phyloP scores from a whole-genome alignment of 2,329 filamentous ascomycete genomes.

The Calonectria pseudoturangicola region DNA sequence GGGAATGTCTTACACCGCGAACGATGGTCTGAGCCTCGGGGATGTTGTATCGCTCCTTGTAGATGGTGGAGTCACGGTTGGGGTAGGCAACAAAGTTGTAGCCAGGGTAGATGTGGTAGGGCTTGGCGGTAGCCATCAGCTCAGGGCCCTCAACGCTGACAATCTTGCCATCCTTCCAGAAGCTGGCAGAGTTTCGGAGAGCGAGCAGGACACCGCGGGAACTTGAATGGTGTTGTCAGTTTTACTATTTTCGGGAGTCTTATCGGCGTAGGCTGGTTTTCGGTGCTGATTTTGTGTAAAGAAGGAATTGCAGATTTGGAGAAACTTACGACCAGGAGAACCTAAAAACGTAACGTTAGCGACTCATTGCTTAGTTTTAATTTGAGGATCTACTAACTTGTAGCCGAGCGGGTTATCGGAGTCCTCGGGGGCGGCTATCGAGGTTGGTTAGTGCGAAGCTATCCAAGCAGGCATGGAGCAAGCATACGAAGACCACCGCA shows the following conservation, averaged over 20 bases:
- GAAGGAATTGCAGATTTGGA: not conserved
- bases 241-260: not conserved
- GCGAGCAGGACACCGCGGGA: constrained; percentile 91
- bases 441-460: not conserved
- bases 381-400: constrained; percentile 69
- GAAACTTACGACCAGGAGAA: constrained; percentile 46
- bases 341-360: constrained; percentile 9
- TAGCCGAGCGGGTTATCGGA: constrained; percentile 94
- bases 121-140: constrained; percentile 91
- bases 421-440: constrained; percentile 70
- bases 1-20: constrained; percentile 66
- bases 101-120: constrained; percentile 90
- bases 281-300: too few species aligned
- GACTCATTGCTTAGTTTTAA: not conserved
- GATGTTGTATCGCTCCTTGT: constrained; percentile 92
- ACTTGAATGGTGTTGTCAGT: not conserved
- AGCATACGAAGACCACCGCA: constrained; percentile 82
- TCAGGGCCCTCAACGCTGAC: constrained; percentile 77
- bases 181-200: constrained; percentile 88
- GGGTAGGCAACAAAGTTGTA: constrained; percentile 94
- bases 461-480: not conserved
- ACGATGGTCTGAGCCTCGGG: constrained; percentile 94
- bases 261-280: not conserved
- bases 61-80: constrained; percentile 92
- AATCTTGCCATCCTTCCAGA: constrained; percentile 86